Percentiles rank a stretch among this genome's conserved stretches.
Evolutionary conservation across 495 filamentous ascomycete genomes (phyloP).

Genomic region (Penicillium diatomitis): DNA sequence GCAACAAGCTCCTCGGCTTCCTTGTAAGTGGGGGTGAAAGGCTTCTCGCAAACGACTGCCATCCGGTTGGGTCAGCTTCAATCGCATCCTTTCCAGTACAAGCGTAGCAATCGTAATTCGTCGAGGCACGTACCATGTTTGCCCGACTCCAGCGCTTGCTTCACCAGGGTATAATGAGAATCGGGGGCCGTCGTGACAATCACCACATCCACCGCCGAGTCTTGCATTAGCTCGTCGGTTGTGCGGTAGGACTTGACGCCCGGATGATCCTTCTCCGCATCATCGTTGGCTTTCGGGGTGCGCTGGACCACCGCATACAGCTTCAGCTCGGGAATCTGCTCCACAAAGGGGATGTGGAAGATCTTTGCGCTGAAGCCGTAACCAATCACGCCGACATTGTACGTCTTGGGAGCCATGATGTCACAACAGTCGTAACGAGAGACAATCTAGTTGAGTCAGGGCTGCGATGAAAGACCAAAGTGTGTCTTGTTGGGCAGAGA

Average conservation of each 20-base stretch:
- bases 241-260: constrained; percentile 53
- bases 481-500: background rate
- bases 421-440: background rate
- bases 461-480: too few relatives aligned
- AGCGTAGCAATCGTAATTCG: too few relatives aligned
- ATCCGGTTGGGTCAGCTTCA: too few relatives aligned
- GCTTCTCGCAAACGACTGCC: constrained; percentile 75
- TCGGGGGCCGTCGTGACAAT: constrained; percentile 69
- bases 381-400: constrained; percentile 53
- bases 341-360: constrained; percentile 86
- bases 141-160: constrained; percentile 57
- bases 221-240: constrained; percentile 53
- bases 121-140: constrained; percentile 51
- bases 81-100: too few relatives aligned
- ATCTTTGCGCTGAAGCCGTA: constrained; percentile 77
- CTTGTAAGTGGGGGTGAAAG: constrained; percentile 62
- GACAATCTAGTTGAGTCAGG: too few relatives aligned
- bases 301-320: constrained; percentile 78
- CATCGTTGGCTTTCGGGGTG: constrained; percentile 51
- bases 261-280: constrained; percentile 60
- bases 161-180: constrained; percentile 59
- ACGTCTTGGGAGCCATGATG: constrained; percentile 40
- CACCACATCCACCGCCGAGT: constrained; percentile 59
- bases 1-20: constrained; percentile 64
- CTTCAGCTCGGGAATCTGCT: constrained; percentile 50